Conservation (phyloP, 768 basidiomycete genomes). For the Suillus spraguei region DNA sequence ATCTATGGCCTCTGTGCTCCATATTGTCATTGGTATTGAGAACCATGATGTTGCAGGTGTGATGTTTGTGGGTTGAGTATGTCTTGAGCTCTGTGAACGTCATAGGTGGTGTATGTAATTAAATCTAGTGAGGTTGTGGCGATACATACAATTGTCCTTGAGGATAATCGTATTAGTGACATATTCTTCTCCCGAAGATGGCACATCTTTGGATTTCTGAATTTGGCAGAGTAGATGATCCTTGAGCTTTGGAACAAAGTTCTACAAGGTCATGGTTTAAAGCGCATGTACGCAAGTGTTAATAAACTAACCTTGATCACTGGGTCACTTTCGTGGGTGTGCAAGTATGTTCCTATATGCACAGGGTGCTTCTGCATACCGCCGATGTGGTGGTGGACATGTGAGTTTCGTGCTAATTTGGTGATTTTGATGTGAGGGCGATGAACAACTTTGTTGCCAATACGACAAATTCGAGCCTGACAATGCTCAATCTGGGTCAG, state of each 20-base stretch:
- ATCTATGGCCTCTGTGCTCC: not conserved
- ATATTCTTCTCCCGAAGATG: conserved; percentile 30
- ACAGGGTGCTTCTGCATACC: no score
- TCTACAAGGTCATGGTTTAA: not conserved
- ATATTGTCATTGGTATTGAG: not conserved
- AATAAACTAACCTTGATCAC: no score
- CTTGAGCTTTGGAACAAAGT: not conserved
- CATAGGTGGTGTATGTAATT: conserved; percentile 8
- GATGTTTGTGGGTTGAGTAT: not conserved
- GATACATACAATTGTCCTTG: not conserved
- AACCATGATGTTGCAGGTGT: not conserved
- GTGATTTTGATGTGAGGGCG: no score
- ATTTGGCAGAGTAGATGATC: not conserved
- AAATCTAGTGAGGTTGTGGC: not conserved
- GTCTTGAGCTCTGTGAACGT: not conserved
- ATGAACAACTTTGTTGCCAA: no score
- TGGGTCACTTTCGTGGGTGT: no score
- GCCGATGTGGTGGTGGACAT: no score
- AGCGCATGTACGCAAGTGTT: not conserved
- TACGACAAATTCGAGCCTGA: no score
- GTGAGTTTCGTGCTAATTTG: no score
- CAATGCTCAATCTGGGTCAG: no score
- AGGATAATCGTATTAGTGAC: conserved; percentile 28
- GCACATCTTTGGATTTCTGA: not conserved
- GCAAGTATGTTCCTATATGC: no score